Evolutionary conservation across 768 basidiomycete species (phyloP).

Genomic region (Suillus brevipes): DNA sequence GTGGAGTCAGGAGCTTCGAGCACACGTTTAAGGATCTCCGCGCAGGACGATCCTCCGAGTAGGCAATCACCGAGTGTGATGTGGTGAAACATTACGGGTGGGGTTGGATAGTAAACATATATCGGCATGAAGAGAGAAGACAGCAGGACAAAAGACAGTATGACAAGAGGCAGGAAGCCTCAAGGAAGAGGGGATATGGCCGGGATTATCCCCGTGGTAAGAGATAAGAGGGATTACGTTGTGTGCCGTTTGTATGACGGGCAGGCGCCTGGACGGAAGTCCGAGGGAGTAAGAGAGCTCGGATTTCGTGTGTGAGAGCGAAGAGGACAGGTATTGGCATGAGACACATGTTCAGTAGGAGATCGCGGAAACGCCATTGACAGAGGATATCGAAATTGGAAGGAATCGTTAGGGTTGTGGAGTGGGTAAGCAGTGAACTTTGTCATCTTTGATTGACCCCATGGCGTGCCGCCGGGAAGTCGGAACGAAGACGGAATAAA

Average conservation of each 20-base stretch:
- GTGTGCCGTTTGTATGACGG: constrained; percentile 6
- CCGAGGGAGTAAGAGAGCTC: constrained; percentile 10
- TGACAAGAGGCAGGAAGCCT: constrained; percentile 12
- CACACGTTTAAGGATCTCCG: not conserved
- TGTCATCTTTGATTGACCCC: constrained; percentile 10
- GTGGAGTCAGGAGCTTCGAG: not conserved
- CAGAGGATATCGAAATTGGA: not conserved
- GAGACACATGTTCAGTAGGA: constrained; percentile 1
- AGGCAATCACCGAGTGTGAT: constrained; percentile 1
- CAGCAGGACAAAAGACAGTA: not conserved
- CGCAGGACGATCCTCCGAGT: not conserved
- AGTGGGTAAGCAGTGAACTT: constrained; percentile 10
- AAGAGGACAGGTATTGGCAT: not conserved
- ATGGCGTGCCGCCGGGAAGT: constrained; percentile 13
- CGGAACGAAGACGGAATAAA: constrained; percentile 15
- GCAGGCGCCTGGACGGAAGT: constrained; percentile 9
- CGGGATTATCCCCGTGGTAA: constrained; percentile 13
- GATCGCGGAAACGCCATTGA: constrained; percentile 5
- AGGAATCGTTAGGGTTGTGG: constrained; percentile 6
- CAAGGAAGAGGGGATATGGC: constrained; percentile 10
- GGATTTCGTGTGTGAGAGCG: constrained; percentile 1
- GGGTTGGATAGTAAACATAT: not conserved
- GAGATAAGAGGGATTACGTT: constrained; percentile 6
- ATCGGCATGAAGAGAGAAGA: not conserved
- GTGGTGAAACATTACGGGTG: not conserved